Conservation (phyloP, 805 yeast species). For the Candida argentea region DNA sequence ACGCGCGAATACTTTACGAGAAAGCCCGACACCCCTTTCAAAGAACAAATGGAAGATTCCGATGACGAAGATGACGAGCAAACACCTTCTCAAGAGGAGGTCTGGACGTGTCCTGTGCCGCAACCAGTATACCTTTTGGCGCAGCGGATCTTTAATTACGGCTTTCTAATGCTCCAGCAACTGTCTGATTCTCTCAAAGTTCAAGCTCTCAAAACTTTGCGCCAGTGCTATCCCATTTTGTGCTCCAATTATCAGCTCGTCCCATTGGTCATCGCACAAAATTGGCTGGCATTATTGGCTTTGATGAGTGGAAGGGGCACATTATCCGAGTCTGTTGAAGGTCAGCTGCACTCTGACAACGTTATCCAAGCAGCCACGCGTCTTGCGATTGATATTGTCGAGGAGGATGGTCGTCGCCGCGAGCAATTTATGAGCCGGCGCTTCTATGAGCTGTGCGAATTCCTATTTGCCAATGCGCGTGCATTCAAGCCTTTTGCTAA, state of each 20-base stretch:
- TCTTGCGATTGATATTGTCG: slow-evolving; percentile 16
- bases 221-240: slow-evolving; percentile 21
- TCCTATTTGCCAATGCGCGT: slow-evolving; percentile 2
- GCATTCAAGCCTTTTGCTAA: slow-evolving; percentile 1
- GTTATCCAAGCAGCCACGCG: slow-evolving; percentile 19
- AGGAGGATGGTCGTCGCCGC: slow-evolving; percentile 23
- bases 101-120: slow-evolving; percentile 65
- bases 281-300: slow-evolving; percentile 22
- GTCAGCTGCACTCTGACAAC: slow-evolving; percentile 8
- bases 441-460: slow-evolving; percentile 38
- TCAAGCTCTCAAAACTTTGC: slow-evolving; percentile 43
- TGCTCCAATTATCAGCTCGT: slow-evolving; percentile 19
- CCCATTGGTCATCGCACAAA: slow-evolving; percentile 22
- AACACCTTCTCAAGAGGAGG: slow-evolving; percentile 7
- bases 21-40: slow-evolving; percentile 27
- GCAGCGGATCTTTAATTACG: slow-evolving; percentile 54
- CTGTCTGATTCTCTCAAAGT: slow-evolving; percentile 46
- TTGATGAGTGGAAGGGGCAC: slow-evolving; percentile 13
- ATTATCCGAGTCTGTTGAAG: too few species aligned
- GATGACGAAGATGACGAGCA: slow-evolving; percentile 27
- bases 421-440: slow-evolving; percentile 39
- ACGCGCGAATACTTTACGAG: slow-evolving; percentile 27
- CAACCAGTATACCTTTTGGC: slow-evolving; percentile 46
- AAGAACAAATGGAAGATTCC: slow-evolving; percentile 16
- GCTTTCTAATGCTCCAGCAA: slow-evolving; percentile 62